phyloP scores from a whole-genome alignment of 495 filamentous ascomycete genomes.

The Penicillium crystallinum region DNA sequence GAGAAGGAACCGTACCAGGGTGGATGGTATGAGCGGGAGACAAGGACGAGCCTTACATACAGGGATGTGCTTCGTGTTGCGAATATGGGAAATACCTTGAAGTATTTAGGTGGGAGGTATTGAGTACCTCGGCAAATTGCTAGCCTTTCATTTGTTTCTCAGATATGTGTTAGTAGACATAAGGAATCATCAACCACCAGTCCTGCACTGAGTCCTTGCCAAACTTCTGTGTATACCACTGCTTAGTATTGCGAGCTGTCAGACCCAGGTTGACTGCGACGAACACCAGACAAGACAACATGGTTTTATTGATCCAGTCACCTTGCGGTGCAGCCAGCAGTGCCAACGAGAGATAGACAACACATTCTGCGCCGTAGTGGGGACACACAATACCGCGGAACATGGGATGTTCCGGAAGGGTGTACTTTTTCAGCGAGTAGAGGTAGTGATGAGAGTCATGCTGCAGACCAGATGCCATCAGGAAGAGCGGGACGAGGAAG shows the following conservation, averaged over 20 bases:
- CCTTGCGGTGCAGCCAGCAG: conserved; percentile 64
- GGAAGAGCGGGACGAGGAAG: conserved; percentile 59
- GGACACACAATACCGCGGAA: conserved; percentile 72
- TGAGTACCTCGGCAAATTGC: neutral
- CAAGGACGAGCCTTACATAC: conserved; percentile 83
- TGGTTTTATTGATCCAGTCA: conserved; percentile 62
- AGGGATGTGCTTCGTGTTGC: conserved; percentile 87
- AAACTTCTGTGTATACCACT: conserved; percentile 80
- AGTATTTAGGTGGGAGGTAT: conserved; percentile 47
- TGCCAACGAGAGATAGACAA: conserved; percentile 76
- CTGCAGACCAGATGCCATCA: conserved; percentile 72
- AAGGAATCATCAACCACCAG: conserved; percentile 81
- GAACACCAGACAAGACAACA: conserved; percentile 64
- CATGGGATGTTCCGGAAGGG: conserved; percentile 64
- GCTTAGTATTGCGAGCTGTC: conserved; percentile 69
- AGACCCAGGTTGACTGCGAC: conserved; percentile 75
- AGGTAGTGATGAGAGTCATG: conserved; percentile 79
- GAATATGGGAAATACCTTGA: conserved; percentile 63
- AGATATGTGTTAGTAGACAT: conserved; percentile 51
- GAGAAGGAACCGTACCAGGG: conserved; percentile 49
- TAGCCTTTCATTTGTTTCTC: neutral
- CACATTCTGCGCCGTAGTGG: conserved; percentile 87
- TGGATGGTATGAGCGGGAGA: conserved; percentile 58
- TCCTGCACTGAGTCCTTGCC: conserved; percentile 58
- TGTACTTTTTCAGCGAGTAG: conserved; percentile 75